These are phyloP conservation scores for Colletotrichum phormii DNA, from an alignment of 2,329 filamentous ascomycete species.

Conservation along the genomic window DNA sequence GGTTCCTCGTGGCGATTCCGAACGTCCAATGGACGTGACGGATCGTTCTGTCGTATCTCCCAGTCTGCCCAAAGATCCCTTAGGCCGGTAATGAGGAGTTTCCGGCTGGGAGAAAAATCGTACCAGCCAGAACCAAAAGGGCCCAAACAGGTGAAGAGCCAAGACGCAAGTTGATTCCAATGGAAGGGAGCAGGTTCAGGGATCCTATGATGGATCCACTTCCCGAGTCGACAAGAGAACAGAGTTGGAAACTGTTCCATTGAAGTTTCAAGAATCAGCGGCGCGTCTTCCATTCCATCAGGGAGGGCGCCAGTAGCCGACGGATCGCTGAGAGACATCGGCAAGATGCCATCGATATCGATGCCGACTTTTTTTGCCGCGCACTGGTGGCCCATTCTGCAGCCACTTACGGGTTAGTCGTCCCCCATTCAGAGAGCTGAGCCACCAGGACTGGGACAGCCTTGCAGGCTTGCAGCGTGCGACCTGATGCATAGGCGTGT, in stretches of 20 bases:
- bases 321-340: slow-evolving; percentile 3
- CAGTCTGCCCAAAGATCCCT: not conserved
- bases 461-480: slow-evolving; percentile 23
- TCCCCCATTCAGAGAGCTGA: not conserved
- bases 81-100: slow-evolving; percentile 21
- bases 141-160: slow-evolving; percentile 23
- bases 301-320: slow-evolving; percentile 13
- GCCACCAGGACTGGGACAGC: not conserved
- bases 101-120: slow-evolving; percentile 21
- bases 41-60: slow-evolving; percentile 14
- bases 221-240: slow-evolving; percentile 23
- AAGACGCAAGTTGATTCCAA: slow-evolving; percentile 13
- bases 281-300: slow-evolving; percentile 11
- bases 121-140: slow-evolving; percentile 19
- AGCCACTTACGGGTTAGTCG: not conserved
- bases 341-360: slow-evolving; percentile 26
- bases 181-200: slow-evolving; percentile 23
- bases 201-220: slow-evolving; percentile 26
- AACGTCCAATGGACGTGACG: slow-evolving; percentile 3
- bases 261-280: slow-evolving; percentile 35
- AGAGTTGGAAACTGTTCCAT: slow-evolving; percentile 36
- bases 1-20: not conserved
- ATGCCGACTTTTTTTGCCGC: slow-evolving; percentile 21
- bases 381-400: not conserved
- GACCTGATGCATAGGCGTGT: slow-evolving; percentile 10